Base-by-base conservation (phyloP, 2,329 filamentous ascomycete genomes). In the Nigrospora oryzae region DNA sequence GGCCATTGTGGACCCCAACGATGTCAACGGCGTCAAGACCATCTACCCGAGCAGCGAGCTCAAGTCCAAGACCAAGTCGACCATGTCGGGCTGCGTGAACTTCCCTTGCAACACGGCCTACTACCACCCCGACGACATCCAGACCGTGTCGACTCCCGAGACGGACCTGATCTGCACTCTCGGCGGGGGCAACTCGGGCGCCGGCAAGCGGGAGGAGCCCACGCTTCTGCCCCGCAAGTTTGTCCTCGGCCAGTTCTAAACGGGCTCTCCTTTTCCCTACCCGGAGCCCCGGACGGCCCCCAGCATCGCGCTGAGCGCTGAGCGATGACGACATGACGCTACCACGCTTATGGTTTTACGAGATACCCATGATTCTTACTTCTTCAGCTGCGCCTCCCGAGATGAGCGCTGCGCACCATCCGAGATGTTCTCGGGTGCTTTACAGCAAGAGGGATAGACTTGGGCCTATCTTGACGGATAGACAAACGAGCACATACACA, bases 101-200 rank as follows among this genome's bases (percentile, higher is more conserved):
- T 77, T 72, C 65, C 74, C 74, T 40, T 80, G 75, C 63, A 49
- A 64, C 56, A 77, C 72, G 50, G 68, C 62, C 48, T 81, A 81
- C 69, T 76, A 71, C 61, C 58, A 65, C 14, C 56, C 66, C 11
- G 70, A 80, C 46, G 77, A 81, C 48, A 53, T 78, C 51, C 71
- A 77, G 63, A 81, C 77, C 56, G 73, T 76, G 62, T 58, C 63
- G 35, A 78, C 74, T 30, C 37, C 52, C 7, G 70, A 73, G 59
- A 57, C 52, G 14, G 66, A 77, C 50, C 62, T 80, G 53, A 62
- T 78, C 58, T 71, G 68, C 58, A 75, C 72, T 23, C 69, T 77
- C 10, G 73, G 73, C 42, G 40, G 40, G 19, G 40, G 40, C 34
- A 33, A 33, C 40, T 15, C 13, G 16, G 40, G 12, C 13, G 5